Evolutionary conservation across 2,329 filamentous ascomycete species (phyloP).

Genomic region (Fusarium metavorans): DNA sequence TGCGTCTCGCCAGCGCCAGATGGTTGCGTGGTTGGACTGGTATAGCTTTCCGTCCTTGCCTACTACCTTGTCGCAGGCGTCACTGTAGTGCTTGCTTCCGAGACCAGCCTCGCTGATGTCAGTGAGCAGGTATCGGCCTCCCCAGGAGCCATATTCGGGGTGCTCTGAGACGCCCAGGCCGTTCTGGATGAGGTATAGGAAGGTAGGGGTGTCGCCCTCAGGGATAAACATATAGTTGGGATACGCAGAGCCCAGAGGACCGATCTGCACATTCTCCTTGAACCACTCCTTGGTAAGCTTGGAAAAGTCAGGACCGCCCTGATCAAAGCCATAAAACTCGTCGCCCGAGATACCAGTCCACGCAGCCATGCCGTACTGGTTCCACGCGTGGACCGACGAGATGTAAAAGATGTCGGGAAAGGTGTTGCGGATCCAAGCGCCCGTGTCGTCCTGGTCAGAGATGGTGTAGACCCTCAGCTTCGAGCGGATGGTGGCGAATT

Average conservation of each 20-base stretch:
- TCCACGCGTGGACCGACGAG: conserved; percentile 66
- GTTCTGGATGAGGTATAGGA: conserved; percentile 55
- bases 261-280: conserved; percentile 64
- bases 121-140: conserved; percentile 56
- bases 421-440: conserved; percentile 65
- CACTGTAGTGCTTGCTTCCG: conserved; percentile 43
- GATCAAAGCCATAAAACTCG: conserved; percentile 41
- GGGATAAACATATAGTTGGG: conserved; percentile 62
- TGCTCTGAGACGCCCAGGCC: conserved; percentile 57
- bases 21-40: conserved; percentile 49
- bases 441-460: conserved; percentile 70
- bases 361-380: conserved; percentile 64
- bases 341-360: conserved; percentile 68
- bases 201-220: conserved; percentile 65
- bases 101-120: conserved; percentile 45
- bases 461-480: conserved; percentile 67
- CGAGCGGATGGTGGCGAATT: conserved; percentile 51
- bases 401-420: conserved; percentile 70
- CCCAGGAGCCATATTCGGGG: conserved; percentile 62
- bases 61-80: conserved; percentile 44
- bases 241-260: conserved; percentile 57
- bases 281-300: conserved; percentile 65
- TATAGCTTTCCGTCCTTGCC: conserved; percentile 44
- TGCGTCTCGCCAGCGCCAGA: conserved; percentile 57
- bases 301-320: conserved; percentile 55